A percentile compares a stretch with the other conserved stretches of the same genome.
Evolutionary conservation across 2,329 filamentous ascomycete species (phyloP).

Genomic region (Dothidotthia symphoricarpi): DNA sequence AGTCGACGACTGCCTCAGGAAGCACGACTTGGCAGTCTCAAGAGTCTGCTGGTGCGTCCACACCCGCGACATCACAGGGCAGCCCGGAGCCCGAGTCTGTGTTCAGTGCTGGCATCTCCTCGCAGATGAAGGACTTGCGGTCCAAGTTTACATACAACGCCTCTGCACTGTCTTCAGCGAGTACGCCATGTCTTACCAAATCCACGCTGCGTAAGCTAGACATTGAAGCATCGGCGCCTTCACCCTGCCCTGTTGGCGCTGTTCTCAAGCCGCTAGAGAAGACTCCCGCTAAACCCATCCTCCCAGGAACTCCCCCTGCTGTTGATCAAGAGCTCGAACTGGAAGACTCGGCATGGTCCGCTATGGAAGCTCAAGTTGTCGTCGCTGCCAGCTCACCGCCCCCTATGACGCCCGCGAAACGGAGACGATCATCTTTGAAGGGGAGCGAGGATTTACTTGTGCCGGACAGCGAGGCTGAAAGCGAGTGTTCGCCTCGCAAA

Average conservation of each 20-base stretch:
- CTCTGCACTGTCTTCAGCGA: slow-evolving; percentile 2
- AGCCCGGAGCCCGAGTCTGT: slow-evolving; percentile 28
- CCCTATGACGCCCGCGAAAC: slow-evolving; percentile 19
- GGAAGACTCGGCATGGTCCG: slow-evolving; percentile 28
- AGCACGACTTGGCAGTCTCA: slow-evolving; percentile 27
- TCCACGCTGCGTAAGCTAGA: slow-evolving; percentile 7
- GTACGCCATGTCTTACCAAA: slow-evolving; percentile 2
- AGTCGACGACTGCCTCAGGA: slow-evolving; percentile 28
- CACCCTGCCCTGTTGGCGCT: not conserved
- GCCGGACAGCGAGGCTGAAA: slow-evolving; percentile 46
- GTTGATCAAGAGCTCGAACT: slow-evolving; percentile 11
- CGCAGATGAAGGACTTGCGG: slow-evolving; percentile 31
- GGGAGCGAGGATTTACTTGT: slow-evolving; percentile 51
- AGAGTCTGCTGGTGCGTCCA: slow-evolving; percentile 25
- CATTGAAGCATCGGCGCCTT: slow-evolving; percentile 9
- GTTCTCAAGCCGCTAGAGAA: slow-evolving; percentile 5
- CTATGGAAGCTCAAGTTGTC: slow-evolving; percentile 32
- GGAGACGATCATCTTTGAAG: slow-evolving; percentile 27
- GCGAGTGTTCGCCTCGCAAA: slow-evolving; percentile 37
- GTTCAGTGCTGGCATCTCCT: slow-evolving; percentile 27
- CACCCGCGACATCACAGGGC: slow-evolving; percentile 32
- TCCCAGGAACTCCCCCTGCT: slow-evolving; percentile 9
- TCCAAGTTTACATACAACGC: slow-evolving; percentile 32
- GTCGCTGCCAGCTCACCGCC: slow-evolving; percentile 32
- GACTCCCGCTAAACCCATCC: slow-evolving; percentile 2